Evolutionary conservation across 495 filamentous ascomycete genomes (phyloP).

Genomic region (Aspergillus diversus): DNA sequence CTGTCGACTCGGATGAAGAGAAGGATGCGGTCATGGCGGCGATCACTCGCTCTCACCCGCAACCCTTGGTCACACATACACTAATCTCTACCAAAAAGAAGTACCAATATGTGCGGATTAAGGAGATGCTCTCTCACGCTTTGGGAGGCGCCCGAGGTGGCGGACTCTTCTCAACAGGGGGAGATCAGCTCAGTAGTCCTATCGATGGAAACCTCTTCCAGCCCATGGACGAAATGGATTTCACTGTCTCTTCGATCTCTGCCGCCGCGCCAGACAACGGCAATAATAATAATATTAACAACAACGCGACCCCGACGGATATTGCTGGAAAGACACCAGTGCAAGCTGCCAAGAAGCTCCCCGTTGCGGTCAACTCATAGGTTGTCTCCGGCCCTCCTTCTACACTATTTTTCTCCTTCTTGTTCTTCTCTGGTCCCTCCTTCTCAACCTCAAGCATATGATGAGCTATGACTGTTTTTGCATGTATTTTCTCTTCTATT

Average conservation of each 20-base stretch:
- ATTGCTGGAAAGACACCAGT: constrained; percentile 31
- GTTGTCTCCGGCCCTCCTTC: neutral
- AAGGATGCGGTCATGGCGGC: constrained; percentile 84
- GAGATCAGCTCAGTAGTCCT: constrained; percentile 34
- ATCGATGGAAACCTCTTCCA: constrained; percentile 39
- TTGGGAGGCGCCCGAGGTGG: constrained; percentile 54
- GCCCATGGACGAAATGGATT: constrained; percentile 33
- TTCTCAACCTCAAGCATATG: neutral
- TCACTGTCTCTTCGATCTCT: constrained; percentile 28
- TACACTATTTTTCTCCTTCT: neutral
- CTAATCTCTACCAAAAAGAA: constrained; percentile 68
- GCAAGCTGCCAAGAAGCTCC: constrained; percentile 32
- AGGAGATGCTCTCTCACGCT: constrained; percentile 84
- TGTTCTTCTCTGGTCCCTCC: constrained; percentile 2
- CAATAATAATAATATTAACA: constrained; percentile 6
- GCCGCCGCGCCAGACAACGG: constrained; percentile 22
- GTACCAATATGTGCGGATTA: constrained; percentile 83
- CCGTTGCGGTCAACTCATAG: constrained; percentile 26
- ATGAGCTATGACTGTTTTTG: constrained; percentile 16
- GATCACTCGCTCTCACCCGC: constrained; percentile 72
- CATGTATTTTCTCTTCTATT: constrained; percentile 3
- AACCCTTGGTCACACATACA: constrained; percentile 69
- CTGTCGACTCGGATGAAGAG: constrained; percentile 93
- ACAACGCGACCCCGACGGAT: constrained; percentile 15
- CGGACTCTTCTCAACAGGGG: constrained; percentile 46